Percentiles rank a stretch among this genome's conserved stretches.
phyloP scores from a whole-genome alignment of 345 rosid genomes.

The Eucalyptus sp. region DNA sequence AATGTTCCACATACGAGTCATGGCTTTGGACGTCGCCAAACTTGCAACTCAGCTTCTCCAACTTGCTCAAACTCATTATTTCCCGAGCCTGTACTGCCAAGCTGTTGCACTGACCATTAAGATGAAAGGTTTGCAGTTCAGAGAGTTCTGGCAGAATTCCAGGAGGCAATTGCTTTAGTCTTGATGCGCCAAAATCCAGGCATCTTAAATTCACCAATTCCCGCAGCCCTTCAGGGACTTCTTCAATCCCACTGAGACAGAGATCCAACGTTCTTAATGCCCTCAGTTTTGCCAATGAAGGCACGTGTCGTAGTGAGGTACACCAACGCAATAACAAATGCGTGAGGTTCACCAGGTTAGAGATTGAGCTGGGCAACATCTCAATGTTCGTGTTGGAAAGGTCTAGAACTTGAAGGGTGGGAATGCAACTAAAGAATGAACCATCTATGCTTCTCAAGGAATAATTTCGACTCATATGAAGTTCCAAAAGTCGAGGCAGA shows the following conservation, averaged over 20 bases:
- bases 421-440: not conserved
- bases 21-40: not conserved
- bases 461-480: too few relatives aligned
- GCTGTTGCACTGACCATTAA: fast-evolving
- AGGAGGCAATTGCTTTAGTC: not conserved
- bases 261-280: conserved; percentile 4
- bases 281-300: not conserved
- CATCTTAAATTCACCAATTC: not conserved
- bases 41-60: not conserved
- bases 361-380: not conserved
- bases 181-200: not conserved
- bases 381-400: not conserved
- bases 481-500: too few relatives aligned
- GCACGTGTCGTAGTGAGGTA: not conserved
- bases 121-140: not conserved
- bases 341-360: not conserved
- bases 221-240: conserved; percentile 1
- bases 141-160: not conserved
- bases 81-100: not conserved
- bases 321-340: not conserved
- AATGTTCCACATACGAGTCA: not conserved
- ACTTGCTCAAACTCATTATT: not conserved
- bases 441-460: too few relatives aligned
- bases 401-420: not conserved
- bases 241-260: not conserved